phyloP scores from a whole-genome alignment of 768 basidiomycete genomes.

The Leccinellum rugosiceps region DNA sequence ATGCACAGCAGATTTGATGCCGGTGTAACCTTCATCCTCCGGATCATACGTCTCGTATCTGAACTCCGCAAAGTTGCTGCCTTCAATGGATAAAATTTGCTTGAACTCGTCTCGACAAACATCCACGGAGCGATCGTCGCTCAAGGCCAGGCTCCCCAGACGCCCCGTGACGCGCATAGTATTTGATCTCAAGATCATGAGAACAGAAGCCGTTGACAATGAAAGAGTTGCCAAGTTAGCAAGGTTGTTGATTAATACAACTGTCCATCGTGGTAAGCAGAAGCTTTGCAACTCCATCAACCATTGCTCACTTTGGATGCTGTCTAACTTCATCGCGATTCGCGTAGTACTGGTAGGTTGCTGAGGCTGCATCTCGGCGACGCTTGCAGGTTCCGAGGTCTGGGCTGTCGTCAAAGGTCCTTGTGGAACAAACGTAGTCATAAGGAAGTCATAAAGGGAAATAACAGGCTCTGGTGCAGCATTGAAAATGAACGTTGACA shows the following conservation, averaged over 20 bases:
- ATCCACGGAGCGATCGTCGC: constrained; percentile 60
- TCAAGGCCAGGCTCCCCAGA: constrained; percentile 78
- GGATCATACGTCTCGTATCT: constrained; percentile 90
- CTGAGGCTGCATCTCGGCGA: constrained; percentile 1
- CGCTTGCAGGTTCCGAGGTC: constrained; percentile 7
- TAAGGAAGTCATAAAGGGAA: constrained; percentile 91
- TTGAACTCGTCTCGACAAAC: constrained; percentile 67
- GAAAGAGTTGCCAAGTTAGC: constrained; percentile 80
- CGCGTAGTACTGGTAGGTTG: constrained; percentile 61
- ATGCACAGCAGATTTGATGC: constrained; percentile 79
- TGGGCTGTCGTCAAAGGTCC: constrained; percentile 8
- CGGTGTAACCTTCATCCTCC: constrained; percentile 60
- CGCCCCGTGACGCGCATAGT: constrained; percentile 78
- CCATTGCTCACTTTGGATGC: constrained; percentile 63
- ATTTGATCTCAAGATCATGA: constrained; percentile 65
- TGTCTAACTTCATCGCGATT: constrained; percentile 78
- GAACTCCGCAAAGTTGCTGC: constrained; percentile 91
- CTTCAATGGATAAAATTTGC: constrained; percentile 88
- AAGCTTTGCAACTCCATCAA: background rate
- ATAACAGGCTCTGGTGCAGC: constrained; percentile 89
- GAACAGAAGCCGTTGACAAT: constrained; percentile 86
- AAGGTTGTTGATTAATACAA: constrained; percentile 71
- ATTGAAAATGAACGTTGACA: constrained; percentile 89
- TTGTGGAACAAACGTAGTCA: constrained; percentile 86
- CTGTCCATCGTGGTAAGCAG: constrained; percentile 37